Evolutionary conservation across 352 stramenopile genomes (phyloP).

Genomic region (Globisporangium nagaii): DNA sequence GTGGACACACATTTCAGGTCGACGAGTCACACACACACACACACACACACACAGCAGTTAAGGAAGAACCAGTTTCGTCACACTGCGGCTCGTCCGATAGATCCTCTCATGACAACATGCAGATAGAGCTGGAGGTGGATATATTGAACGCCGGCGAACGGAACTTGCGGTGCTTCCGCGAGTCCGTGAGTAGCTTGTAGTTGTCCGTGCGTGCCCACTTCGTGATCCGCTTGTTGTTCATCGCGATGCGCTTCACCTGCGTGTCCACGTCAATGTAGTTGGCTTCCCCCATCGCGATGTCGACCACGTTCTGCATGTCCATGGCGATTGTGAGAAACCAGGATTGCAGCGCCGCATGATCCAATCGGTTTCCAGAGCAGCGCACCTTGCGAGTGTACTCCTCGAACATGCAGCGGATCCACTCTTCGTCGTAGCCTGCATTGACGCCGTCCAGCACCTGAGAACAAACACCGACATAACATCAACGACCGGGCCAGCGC

Average conservation of each 20-base stretch:
- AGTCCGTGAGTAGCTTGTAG: slow-evolving; percentile 78
- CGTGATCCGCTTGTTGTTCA: slow-evolving; percentile 87
- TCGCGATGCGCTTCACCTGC: slow-evolving; percentile 59
- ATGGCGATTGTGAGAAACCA: not conserved
- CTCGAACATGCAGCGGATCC: slow-evolving; percentile 85
- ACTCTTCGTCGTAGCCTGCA: slow-evolving; percentile 80
- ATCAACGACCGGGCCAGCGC: too few relatives aligned
- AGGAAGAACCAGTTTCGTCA: slow-evolving; percentile 16
- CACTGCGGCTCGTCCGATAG: not conserved
- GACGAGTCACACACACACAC: slow-evolving; percentile 16
- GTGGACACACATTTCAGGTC: slow-evolving; percentile 34
- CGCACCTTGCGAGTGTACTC: slow-evolving; percentile 78
- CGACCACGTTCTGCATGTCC: slow-evolving; percentile 57
- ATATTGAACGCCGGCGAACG: slow-evolving; percentile 80
- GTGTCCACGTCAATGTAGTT: slow-evolving; percentile 75
- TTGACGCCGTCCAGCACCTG: slow-evolving; percentile 78
- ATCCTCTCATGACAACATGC: slow-evolving; percentile 29
- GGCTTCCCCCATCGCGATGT: slow-evolving; percentile 70
- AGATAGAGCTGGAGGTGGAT: slow-evolving; percentile 51
- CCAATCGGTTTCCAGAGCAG: not conserved
- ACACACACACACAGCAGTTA: slow-evolving; percentile 29
- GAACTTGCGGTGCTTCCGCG: slow-evolving; percentile 33
- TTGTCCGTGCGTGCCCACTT: slow-evolving; percentile 83
- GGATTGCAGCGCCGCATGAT: not conserved
- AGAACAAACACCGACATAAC: too few relatives aligned